Percentiles rank a stretch among this genome's conserved stretches.
These are phyloP conservation scores for Coelastrella sp. DNA, from an alignment of 139 green algal genomes.

Conservation along the genomic window DNA sequence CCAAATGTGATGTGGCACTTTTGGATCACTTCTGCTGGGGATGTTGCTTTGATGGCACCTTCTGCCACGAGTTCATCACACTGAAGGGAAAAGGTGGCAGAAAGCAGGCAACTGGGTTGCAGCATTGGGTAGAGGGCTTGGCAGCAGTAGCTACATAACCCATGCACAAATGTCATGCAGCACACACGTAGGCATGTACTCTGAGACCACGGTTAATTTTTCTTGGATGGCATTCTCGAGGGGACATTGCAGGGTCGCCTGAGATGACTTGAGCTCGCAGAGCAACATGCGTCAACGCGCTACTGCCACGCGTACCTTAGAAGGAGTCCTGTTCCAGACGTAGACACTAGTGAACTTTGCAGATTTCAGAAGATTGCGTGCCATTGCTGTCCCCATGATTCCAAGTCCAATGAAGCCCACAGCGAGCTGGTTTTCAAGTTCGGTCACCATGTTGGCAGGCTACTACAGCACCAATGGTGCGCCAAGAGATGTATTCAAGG, in stretches of 20 bases:
- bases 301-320: slow-evolving; percentile 58
- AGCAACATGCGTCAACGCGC: background rate
- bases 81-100: slow-evolving; percentile 36
- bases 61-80: slow-evolving; percentile 64
- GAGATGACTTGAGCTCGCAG: too few species aligned
- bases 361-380: slow-evolving; percentile 83
- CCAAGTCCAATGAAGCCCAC: slow-evolving; percentile 70
- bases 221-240: too few species aligned
- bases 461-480: too few species aligned
- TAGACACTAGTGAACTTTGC: slow-evolving; percentile 79
- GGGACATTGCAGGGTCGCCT: too few species aligned
- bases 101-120: too few species aligned
- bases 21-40: slow-evolving; percentile 72
- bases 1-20: slow-evolving; percentile 87
- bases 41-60: slow-evolving; percentile 62
- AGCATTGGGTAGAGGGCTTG: too few species aligned
- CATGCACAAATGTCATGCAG: background rate
- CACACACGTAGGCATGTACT: background rate
- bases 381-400: slow-evolving; percentile 89
- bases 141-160: too few species aligned
- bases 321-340: slow-evolving; percentile 88
- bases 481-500: too few species aligned
- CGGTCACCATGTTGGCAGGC: slow-evolving; percentile 17
- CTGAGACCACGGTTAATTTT: too few species aligned
- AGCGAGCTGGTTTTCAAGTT: background rate